Evolutionary conservation across 495 filamentous ascomycete genomes (phyloP).

Genomic region (Pseudevernia furfuracea): DNA sequence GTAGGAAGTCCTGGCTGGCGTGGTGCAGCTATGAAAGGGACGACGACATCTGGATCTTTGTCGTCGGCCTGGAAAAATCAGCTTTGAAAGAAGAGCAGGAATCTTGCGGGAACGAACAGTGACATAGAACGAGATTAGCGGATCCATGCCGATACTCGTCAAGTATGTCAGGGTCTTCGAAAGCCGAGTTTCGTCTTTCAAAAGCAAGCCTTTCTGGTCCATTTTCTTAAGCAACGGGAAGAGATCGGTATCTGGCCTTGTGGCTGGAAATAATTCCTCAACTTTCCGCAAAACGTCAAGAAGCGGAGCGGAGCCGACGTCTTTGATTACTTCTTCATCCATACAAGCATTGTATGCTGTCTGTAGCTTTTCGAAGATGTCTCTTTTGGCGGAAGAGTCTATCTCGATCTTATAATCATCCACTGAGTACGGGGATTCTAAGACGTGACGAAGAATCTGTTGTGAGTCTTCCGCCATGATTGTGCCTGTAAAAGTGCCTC

Average conservation of each 20-base stretch:
- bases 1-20: constrained; percentile 51
- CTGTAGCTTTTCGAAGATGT: constrained; percentile 61
- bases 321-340: constrained; percentile 46
- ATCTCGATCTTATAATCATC: constrained; percentile 31
- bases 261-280: constrained; percentile 44
- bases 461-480: constrained; percentile 54
- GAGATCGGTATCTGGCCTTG: constrained; percentile 18
- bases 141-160: constrained; percentile 43
- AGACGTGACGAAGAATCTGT: constrained; percentile 52
- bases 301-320: constrained; percentile 48
- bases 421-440: constrained; percentile 50
- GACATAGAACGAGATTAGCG: constrained; percentile 41
- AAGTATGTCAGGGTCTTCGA: constrained; percentile 48
- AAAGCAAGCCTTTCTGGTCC: constrained; percentile 14
- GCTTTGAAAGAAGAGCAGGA: neutral
- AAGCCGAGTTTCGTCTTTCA: constrained; percentile 33
- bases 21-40: constrained; percentile 48
- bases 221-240: neutral
- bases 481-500: constrained; percentile 50
- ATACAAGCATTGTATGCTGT: constrained; percentile 58
- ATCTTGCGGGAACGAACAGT: constrained; percentile 38
- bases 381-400: constrained; percentile 39
- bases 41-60: constrained; percentile 56
- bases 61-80: constrained; percentile 43
- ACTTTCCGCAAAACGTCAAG: constrained; percentile 44